Evolutionary conservation across 345 rosid genomes (phyloP), one percentile per base, ranked within the genome.

Genomic region (Jatropha curcas): DNA sequence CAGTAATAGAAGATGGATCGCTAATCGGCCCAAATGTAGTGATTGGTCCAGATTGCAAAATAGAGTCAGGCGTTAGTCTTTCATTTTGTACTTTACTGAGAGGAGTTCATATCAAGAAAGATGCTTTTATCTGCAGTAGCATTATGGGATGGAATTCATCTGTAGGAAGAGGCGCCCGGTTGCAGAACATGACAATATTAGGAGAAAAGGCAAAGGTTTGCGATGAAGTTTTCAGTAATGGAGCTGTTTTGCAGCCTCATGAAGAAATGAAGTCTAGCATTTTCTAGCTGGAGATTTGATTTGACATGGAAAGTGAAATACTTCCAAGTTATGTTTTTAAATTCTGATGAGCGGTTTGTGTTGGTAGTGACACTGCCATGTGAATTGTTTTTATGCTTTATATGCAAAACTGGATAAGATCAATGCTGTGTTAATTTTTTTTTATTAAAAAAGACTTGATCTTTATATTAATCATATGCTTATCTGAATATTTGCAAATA

Each of bases 91-190:
- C 99, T 0, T 87, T 95, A 30, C 91, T 95, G 98, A 90, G 98
- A 0, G 98, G 99, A 7, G 99, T 86, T 24, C 88, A 96, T 31
- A 84, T 95, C 84, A 95, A 95, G 89, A 92, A 91, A 77, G 98
- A 95, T 16, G 94, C 98, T 0, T 95, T 98, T 78, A 80, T 95
- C 72, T 92, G 97, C 22, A 86, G 96, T 79, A 95, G 99, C 68
- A 95, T 95, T 72, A 84, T 95, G 0, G 99, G 99, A 24, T 92
- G 99, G 99, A 97, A 95, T 75, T 95, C 97, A 27, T 92, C 99
- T 0, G 89, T 95, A 3, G 99, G 98, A 13, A 94, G 89, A 60
- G 92, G 99, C 97, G 93, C 99, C 0, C 79, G 99, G 33, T 89
- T 95, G 30, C 98, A 95, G 86, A 95, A 95, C 88, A 89, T 95